These are phyloP conservation scores for Colletotrichum liriopes DNA, from an alignment of 2,329 filamentous ascomycete genomes.

Conservation along the genomic window DNA sequence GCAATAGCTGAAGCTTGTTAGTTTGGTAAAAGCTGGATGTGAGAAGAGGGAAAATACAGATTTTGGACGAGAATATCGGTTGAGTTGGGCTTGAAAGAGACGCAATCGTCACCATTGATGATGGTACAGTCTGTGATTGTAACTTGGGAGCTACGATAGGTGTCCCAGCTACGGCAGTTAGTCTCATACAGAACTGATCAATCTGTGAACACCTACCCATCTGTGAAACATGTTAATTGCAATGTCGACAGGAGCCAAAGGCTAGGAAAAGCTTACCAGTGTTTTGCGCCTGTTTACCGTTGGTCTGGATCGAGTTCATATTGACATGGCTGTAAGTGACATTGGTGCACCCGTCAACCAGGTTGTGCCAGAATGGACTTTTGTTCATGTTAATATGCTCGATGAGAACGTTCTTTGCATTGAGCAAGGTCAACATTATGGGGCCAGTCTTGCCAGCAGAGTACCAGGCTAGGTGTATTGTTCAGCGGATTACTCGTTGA, in stretches of 20 bases:
- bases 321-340: conserved; percentile 14
- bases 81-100: conserved; percentile 82
- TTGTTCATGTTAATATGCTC: conserved; percentile 70
- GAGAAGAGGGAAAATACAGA: conserved; percentile 68
- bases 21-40: no score
- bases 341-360: background rate
- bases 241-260: background rate
- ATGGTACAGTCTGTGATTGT: conserved; percentile 77
- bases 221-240: background rate
- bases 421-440: conserved; percentile 64
- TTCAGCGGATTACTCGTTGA: conserved; percentile 65
- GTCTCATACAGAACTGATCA: background rate
- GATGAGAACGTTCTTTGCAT: conserved; percentile 79
- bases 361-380: conserved; percentile 22
- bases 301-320: conserved; percentile 64
- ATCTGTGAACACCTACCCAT: background rate
- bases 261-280: background rate
- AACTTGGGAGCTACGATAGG: conserved; percentile 72
- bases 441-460: conserved; percentile 32
- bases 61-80: conserved; percentile 79
- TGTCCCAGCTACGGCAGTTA: conserved; percentile 66
- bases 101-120: conserved; percentile 78
- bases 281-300: conserved; percentile 58
- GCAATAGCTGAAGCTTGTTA: no score
- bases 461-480: conserved; percentile 60